phyloP scores from a whole-genome alignment of 23 red algal species.

The Pyropia yezoensis region DNA sequence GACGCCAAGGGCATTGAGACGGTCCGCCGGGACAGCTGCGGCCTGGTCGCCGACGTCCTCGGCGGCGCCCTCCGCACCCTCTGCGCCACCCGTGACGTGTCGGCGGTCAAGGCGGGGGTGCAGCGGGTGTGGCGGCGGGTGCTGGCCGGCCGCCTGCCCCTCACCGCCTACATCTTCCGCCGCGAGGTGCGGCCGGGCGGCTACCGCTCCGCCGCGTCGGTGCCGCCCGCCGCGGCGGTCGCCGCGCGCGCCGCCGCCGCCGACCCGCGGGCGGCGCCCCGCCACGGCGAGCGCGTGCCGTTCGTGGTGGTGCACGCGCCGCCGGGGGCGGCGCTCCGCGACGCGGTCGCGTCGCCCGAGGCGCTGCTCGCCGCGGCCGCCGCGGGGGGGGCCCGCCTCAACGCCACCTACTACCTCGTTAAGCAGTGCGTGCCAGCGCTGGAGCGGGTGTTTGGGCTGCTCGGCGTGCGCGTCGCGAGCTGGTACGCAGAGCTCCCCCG shows the following conservation, averaged over 20 bases:
- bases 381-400: conserved; percentile 32
- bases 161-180: conserved; percentile 77
- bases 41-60: conserved; percentile 64
- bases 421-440: conserved; percentile 84
- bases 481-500: conserved; percentile 83
- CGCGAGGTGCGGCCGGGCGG: conserved; percentile 73
- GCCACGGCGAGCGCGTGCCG: conserved; percentile 81
- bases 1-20: conserved; percentile 99
- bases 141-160: conserved; percentile 27
- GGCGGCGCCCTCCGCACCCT: conserved; percentile 70
- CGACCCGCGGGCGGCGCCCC: conserved; percentile 67
- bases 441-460: conserved; percentile 62
- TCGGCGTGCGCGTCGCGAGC: conserved; percentile 43
- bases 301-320: conserved; percentile 85
- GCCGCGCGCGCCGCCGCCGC: conserved; percentile 35
- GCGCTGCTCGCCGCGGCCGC: conserved; percentile 24
- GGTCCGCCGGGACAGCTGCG: conserved; percentile 80
- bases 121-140: conserved; percentile 48
- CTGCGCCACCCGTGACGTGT: conserved; percentile 75
- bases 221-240: conserved; percentile 87
- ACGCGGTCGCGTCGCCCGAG: conserved; percentile 60
- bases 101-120: conserved; percentile 44
- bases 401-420: conserved; percentile 88
- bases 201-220: conserved; percentile 45
- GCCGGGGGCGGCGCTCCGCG: conserved; percentile 66